These are phyloP conservation scores for Vickermania spadyakhi DNA, from an alignment of 208 protist genomes.

Conservation along the genomic window DNA sequence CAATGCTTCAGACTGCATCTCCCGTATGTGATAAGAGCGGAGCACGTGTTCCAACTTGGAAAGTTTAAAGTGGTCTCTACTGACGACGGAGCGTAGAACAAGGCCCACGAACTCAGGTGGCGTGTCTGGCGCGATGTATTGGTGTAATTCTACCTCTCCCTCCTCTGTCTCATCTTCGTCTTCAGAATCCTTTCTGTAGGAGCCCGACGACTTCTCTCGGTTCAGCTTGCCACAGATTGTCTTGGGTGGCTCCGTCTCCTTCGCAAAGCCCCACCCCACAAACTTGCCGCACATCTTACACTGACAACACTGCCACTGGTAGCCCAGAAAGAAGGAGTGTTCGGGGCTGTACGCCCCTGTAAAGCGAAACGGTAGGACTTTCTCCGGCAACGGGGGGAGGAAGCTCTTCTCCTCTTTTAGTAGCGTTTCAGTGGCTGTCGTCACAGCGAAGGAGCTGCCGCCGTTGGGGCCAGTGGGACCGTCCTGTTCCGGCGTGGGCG, in stretches of 20 bases:
- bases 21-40: neutral
- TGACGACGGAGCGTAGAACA: neutral
- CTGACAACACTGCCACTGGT: constrained; percentile 51
- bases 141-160: neutral
- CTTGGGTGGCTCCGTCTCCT: neutral
- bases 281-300: constrained; percentile 56
- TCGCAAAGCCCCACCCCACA: constrained; percentile 71
- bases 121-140: neutral
- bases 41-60: neutral
- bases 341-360: constrained; percentile 34
- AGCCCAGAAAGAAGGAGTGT: constrained; percentile 73
- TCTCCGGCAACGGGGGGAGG: neutral
- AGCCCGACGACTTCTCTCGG: neutral
- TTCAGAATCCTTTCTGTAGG: no score
- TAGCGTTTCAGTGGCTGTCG: no score
- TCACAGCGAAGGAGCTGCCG: neutral
- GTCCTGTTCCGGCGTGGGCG: neutral
- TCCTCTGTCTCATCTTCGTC: neutral
- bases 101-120: neutral
- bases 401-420: no score
- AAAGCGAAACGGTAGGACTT: constrained; percentile 11
- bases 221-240: neutral
- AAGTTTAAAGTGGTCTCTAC: neutral
- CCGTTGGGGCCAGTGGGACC: neutral
- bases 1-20: neutral